Conservation (phyloP, 495 filamentous ascomycete species). For the Talaromyces liani region DNA sequence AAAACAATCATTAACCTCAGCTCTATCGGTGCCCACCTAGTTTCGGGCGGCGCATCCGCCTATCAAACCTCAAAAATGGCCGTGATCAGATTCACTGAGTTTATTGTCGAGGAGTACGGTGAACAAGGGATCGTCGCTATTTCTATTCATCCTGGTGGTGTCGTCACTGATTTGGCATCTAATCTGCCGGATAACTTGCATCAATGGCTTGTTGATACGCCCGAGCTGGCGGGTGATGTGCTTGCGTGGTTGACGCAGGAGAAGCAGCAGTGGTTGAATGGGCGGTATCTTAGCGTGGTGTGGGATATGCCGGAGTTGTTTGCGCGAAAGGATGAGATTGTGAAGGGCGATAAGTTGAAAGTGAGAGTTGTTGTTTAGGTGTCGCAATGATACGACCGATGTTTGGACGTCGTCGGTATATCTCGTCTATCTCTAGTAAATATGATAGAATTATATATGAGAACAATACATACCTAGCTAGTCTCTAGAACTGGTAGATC, state of each 20-base stretch:
- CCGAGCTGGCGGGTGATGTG: conserved; percentile 38
- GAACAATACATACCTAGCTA: neutral
- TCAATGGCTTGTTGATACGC: conserved; percentile 31
- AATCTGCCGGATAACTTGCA: conserved; percentile 17
- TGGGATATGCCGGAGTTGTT: conserved; percentile 47
- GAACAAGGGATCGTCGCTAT: conserved; percentile 38
- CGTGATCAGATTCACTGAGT: conserved; percentile 41
- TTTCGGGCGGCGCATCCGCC: conserved; percentile 20
- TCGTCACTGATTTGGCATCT: conserved; percentile 35
- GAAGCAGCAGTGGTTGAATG: conserved; percentile 43
- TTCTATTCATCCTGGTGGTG: conserved; percentile 42
- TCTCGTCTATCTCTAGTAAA: neutral
- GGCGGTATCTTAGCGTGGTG: conserved; percentile 34
- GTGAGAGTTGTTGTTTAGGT: conserved; percentile 25
- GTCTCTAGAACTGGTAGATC: no score
- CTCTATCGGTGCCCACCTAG: conserved; percentile 32
- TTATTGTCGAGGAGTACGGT: conserved; percentile 26
- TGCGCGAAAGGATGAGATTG: conserved; percentile 34
- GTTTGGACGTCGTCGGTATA: neutral
- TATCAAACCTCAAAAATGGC: conserved; percentile 45
- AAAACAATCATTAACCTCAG: conserved; percentile 42
- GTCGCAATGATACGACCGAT: no score
- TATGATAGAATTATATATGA: neutral
- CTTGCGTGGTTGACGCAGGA: conserved; percentile 40
- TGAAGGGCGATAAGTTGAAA: conserved; percentile 33